Evolutionary conservation across 2,329 filamentous ascomycete species (phyloP).

Genomic region (Cladosporium austrohemisphaericum): DNA sequence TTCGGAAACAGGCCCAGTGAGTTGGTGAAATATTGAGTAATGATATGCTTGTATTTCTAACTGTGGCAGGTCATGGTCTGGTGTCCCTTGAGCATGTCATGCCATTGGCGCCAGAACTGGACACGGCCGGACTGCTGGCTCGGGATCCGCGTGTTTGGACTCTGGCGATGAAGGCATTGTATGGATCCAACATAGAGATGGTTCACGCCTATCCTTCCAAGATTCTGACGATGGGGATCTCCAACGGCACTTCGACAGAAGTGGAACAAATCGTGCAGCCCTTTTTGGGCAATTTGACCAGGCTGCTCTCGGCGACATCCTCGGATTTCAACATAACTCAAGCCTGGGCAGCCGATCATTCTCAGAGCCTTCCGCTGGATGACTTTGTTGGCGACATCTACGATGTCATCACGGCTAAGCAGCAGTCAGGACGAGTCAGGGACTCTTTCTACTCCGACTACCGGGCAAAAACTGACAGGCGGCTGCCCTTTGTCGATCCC

Average conservation of each 20-base stretch:
- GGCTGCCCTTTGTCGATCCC: conserved; percentile 49
- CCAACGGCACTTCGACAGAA: conserved; percentile 34
- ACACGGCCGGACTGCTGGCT: conserved; percentile 47
- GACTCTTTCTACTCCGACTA: conserved; percentile 51
- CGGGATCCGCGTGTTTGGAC: conserved; percentile 44
- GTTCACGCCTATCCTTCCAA: conserved; percentile 40
- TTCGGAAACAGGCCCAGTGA: conserved; percentile 52
- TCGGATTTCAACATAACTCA: conserved; percentile 36
- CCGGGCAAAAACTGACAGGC: conserved; percentile 43
- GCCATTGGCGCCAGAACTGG: conserved; percentile 46
- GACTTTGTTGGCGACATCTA: conserved; percentile 44
- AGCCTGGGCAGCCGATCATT: conserved; percentile 34
- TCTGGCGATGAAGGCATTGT: conserved; percentile 43
- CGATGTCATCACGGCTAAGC: conserved; percentile 45
- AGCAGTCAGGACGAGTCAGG: conserved; percentile 44
- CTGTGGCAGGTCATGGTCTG: conserved; percentile 43
- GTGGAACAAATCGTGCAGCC: conserved; percentile 39
- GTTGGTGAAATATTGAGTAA: too few relatives aligned
- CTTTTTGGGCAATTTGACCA: conserved; percentile 43
- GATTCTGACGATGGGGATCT: conserved; percentile 43
- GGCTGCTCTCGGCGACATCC: conserved; percentile 40
- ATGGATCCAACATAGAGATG: conserved; percentile 43
- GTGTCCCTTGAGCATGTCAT: conserved; percentile 48
- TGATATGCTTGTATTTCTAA: too few relatives aligned
- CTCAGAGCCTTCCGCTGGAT: conserved; percentile 30